These are phyloP conservation scores for Lepidium africanum DNA, from an alignment of 345 rosid species.

Conservation along the genomic window DNA sequence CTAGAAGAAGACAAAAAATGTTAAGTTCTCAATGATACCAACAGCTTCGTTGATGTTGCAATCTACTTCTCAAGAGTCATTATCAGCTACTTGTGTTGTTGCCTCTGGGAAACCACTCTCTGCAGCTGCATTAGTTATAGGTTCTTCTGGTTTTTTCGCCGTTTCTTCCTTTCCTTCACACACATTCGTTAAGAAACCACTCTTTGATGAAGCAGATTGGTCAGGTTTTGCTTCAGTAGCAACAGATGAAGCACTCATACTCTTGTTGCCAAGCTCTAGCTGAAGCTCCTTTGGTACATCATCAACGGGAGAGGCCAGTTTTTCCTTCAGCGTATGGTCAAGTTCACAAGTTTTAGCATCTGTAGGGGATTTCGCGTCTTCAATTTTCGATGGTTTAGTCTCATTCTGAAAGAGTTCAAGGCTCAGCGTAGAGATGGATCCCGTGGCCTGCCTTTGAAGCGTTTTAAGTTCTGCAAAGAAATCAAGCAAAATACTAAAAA, in stretches of 20 bases:
- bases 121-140: slow-evolving; percentile 5
- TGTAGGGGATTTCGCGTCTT: slow-evolving; percentile 10
- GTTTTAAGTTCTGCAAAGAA: slow-evolving; percentile 19
- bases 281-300: slow-evolving; percentile 32
- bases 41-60: slow-evolving; percentile 16
- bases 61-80: slow-evolving; percentile 16
- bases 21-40: slow-evolving; percentile 3
- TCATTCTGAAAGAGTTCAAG: slow-evolving; percentile 30
- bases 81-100: not conserved
- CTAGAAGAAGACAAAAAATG: not conserved
- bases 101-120: slow-evolving; percentile 2
- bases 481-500: slow-evolving; percentile 21
- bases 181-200: slow-evolving; percentile 5
- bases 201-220: not conserved
- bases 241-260: slow-evolving; percentile 1
- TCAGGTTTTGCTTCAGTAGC: slow-evolving; percentile 4
- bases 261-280: slow-evolving; percentile 31
- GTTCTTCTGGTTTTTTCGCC: not conserved
- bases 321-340: slow-evolving; percentile 13
- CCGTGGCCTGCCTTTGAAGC: slow-evolving; percentile 14
- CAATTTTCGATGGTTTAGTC: slow-evolving; percentile 2
- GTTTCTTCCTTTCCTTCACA: not conserved
- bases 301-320: slow-evolving; percentile 21
- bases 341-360: slow-evolving; percentile 24
- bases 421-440: slow-evolving; percentile 23